Percentiles rank a stretch among this genome's conserved stretches.
These are phyloP conservation scores for Ustilago hordei DNA, from an alignment of 1,284 basidiomycete species.

Conservation along the genomic window DNA sequence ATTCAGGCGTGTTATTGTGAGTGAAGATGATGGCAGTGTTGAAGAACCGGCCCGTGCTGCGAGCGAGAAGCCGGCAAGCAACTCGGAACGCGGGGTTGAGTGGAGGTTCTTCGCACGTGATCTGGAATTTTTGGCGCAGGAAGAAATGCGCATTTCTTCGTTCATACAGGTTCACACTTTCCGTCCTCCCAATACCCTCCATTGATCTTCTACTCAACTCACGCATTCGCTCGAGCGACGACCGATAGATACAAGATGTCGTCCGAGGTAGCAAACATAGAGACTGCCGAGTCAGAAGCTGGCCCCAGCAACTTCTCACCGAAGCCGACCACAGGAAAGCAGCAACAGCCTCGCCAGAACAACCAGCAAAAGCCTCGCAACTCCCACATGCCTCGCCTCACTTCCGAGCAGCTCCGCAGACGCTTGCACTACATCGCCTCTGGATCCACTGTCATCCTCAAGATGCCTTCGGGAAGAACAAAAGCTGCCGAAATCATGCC, in stretches of 20 bases:
- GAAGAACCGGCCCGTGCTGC: slow-evolving; percentile 1
- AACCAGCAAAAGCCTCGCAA: slow-evolving; percentile 29
- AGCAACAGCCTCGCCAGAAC: slow-evolving; percentile 6
- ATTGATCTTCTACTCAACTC: neutral
- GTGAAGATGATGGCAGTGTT: neutral
- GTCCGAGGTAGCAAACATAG: slow-evolving; percentile 11
- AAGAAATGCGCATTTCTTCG: slow-evolving; percentile 4
- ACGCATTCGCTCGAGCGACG: neutral
- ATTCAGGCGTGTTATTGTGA: neutral
- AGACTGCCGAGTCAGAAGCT: slow-evolving; percentile 9
- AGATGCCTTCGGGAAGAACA: slow-evolving; percentile 60
- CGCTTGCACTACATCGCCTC: slow-evolving; percentile 53
- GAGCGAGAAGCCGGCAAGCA: slow-evolving; percentile 3
- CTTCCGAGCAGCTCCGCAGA: slow-evolving; percentile 44
- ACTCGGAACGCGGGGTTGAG: slow-evolving; percentile 6
- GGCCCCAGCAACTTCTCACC: slow-evolving; percentile 20
- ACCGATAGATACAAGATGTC: slow-evolving; percentile 11
- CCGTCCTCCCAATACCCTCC: slow-evolving; percentile 1
- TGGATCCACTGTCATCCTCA: slow-evolving; percentile 52
- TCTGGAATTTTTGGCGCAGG: neutral
- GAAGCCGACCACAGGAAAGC: slow-evolving; percentile 9
- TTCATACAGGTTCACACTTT: neutral
- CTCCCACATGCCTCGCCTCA: slow-evolving; percentile 27
- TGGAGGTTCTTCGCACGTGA: slow-evolving; percentile 8
- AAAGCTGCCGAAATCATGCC: slow-evolving; percentile 60